Base-by-base conservation (phyloP, 1,284 basidiomycete species). In the Tilletia caries region DNA sequence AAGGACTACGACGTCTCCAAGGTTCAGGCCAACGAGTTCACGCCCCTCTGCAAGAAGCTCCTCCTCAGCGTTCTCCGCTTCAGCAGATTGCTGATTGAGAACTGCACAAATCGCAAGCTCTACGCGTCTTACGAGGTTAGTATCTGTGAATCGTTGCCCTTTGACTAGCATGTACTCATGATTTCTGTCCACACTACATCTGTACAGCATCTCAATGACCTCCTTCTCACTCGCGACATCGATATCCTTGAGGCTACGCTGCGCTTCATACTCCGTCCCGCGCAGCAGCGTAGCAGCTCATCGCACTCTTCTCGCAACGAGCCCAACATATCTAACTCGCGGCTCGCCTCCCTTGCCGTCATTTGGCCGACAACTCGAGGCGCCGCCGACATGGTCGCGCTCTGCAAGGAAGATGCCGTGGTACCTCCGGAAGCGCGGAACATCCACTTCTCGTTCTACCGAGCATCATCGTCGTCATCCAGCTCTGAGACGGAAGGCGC, bases 81-180 rank as follows among this genome's bases (percentile, higher is more conserved):
- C 77, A 89, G 93, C 84, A 88, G 92, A 68, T 86, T 98, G 60
- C 86, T 99, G 66, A 86, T 99, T 79, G 96, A 98, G 85, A 98
- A 98, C 84, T 96, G 95, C 70, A 98, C 95, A 64, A 98, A 96
- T 83, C 88, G 96, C 81, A 98, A 98, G 86, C 91, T 95, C 71
- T 99, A 92, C 85, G 90, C 89, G 72, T 97, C 94, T 2, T 98
- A 97, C 84, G 96, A 99, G 84, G 95, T 96, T 84, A 85, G 92
- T 81, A 37, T 34, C 33, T 23, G 52, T 32, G n/a, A n/a, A 52
- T 41, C 27, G 10, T 37, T 64, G 20, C n/a, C 23, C 29, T 66
- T 34, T 23, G 32, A n/a, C 20, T 27, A 54, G 46, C 23, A 23
- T 48, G 20, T 66, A 18, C 37, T 23, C 13, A 48, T 5, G 4